Conservation (phyloP, 2,329 filamentous ascomycete species). For the Didymella glomerata region DNA sequence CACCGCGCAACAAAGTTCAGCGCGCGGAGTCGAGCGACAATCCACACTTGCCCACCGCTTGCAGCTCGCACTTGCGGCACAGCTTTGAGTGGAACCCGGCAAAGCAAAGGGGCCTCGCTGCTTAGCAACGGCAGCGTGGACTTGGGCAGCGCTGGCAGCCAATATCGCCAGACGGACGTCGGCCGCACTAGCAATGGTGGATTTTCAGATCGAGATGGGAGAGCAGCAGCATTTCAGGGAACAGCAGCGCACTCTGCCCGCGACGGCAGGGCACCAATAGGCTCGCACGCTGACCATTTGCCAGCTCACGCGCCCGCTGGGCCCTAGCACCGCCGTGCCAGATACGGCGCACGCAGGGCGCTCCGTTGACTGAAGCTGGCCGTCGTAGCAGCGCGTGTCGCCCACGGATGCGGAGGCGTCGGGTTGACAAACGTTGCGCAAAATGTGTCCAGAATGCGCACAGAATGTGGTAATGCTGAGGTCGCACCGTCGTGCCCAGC, state of each 20-base stretch:
- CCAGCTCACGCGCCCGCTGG: slow-evolving; percentile 19
- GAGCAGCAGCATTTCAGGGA: slow-evolving; percentile 11
- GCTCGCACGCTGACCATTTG: slow-evolving; percentile 2
- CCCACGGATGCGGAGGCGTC: background rate
- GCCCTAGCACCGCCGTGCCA: background rate
- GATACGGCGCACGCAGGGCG: slow-evolving; percentile 6
- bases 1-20: slow-evolving; percentile 5
- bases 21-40: background rate
- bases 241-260: slow-evolving; percentile 13
- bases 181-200: slow-evolving; percentile 22
- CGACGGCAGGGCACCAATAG: slow-evolving; percentile 18
- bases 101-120: background rate
- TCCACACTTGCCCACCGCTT: background rate
- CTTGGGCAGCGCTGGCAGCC: slow-evolving; percentile 1
- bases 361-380: slow-evolving; percentile 4
- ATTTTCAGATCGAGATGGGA: slow-evolving; percentile 18
- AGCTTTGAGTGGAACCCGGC: background rate
- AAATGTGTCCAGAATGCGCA: background rate
- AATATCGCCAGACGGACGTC: slow-evolving; percentile 12
- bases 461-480: slow-evolving; percentile 1
- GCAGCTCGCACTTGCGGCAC: slow-evolving; percentile 1
- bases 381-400: background rate
- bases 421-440: background rate
- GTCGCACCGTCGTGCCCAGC: background rate
- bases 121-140: background rate